Conservation (phyloP, 2,329 filamentous ascomycete genomes). For the Ceratocystis ficicola region DNA sequence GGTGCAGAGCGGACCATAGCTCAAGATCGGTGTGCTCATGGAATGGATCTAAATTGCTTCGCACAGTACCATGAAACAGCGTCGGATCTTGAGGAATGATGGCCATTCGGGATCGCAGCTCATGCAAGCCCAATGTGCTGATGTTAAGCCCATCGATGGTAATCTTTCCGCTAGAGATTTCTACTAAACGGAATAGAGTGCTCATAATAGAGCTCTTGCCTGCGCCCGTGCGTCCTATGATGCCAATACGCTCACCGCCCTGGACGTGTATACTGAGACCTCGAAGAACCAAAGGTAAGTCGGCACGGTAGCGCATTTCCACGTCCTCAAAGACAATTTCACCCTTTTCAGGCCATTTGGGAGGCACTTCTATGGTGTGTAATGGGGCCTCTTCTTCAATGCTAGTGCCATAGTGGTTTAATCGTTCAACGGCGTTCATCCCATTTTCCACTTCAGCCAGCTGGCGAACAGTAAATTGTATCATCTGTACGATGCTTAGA, state of each 20-base stretch:
- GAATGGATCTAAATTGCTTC: conserved; percentile 72
- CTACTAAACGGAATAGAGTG: conserved; percentile 64
- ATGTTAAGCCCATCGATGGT: conserved; percentile 58
- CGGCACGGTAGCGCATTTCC: conserved; percentile 64
- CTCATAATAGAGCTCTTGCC: conserved; percentile 79
- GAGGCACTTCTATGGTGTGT: conserved; percentile 58
- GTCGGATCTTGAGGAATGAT: conserved; percentile 82
- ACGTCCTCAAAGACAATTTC: conserved; percentile 66
- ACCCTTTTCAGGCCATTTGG: conserved; percentile 74
- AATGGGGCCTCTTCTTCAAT: conserved; percentile 83
- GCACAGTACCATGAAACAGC: conserved; percentile 67
- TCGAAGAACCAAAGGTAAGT: conserved; percentile 59
- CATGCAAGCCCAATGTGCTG: conserved; percentile 58
- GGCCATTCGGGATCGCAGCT: conserved; percentile 61
- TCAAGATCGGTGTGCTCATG: conserved; percentile 63
- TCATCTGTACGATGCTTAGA: conserved; percentile 82
- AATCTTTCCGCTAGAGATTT: conserved; percentile 50
- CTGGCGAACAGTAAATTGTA: conserved; percentile 89
- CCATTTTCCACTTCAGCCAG: conserved; percentile 93
- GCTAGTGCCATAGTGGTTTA: conserved; percentile 77
- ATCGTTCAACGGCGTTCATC: conserved; percentile 90
- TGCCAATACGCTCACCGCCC: conserved; percentile 67
- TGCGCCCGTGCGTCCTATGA: conserved; percentile 70
- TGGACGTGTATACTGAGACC: conserved; percentile 59
- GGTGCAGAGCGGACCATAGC: conserved; percentile 64